A percentile compares a stretch with the other conserved stretches of the same genome.
Conservation (phyloP, 768 basidiomycete genomes). For the Dendrothele bispora region DNA sequence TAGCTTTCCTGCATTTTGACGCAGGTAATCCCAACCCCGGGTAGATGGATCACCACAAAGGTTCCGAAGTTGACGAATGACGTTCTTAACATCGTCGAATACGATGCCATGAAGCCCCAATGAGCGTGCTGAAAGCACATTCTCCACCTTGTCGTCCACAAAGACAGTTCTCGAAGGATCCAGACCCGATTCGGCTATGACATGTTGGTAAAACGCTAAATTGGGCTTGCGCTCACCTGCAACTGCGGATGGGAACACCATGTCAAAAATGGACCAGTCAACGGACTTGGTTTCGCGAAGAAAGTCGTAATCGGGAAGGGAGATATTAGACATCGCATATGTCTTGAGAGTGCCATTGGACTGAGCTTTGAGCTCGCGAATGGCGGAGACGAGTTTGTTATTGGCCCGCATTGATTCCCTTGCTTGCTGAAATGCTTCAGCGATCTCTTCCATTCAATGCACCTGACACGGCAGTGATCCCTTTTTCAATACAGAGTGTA, state of each 20-base stretch:
- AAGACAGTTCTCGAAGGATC: constrained; percentile 51
- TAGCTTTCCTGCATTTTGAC: constrained; percentile 36
- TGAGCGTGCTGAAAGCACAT: constrained; percentile 55
- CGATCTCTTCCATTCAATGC: too few relatives aligned
- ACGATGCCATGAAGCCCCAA: constrained; percentile 56
- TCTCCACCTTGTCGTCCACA: constrained; percentile 60
- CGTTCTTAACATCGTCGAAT: constrained; percentile 39
- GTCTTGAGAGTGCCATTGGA: constrained; percentile 34
- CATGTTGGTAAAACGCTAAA: constrained; percentile 50
- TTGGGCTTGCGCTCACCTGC: constrained; percentile 57
- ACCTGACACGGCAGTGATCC: too few relatives aligned
- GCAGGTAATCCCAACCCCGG: constrained; percentile 42
- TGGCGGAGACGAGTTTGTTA: constrained; percentile 40
- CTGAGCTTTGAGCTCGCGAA: constrained; percentile 47
- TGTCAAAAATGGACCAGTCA: constrained; percentile 49
- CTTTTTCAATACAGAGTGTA: too few relatives aligned
- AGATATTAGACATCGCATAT: constrained; percentile 62
- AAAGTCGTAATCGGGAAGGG: constrained; percentile 48
- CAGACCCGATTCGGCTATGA: constrained; percentile 41
- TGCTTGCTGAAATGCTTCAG: constrained; percentile 49
- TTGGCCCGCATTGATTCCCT: constrained; percentile 47
- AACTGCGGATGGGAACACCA: constrained; percentile 51
- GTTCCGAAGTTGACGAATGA: constrained; percentile 46
- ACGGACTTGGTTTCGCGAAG: constrained; percentile 44
- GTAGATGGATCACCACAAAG: constrained; percentile 44